Percentiles rank a stretch among this genome's conserved stretches.
Evolutionary conservation across 1,284 basidiomycete genomes (phyloP).

Genomic region (Gomphus bonarii): DNA sequence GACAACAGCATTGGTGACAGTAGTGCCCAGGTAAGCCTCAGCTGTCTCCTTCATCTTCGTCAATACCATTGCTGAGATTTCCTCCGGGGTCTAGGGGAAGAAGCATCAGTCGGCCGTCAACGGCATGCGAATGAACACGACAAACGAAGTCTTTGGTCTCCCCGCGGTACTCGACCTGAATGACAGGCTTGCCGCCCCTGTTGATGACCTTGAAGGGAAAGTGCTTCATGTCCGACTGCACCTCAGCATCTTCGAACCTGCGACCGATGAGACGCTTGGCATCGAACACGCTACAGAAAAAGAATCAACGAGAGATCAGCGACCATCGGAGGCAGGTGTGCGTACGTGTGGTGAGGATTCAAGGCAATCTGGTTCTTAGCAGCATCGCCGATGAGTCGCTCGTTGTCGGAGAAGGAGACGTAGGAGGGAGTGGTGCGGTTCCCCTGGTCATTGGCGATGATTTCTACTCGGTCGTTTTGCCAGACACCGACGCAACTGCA

Average conservation of each 20-base stretch:
- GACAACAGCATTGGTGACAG: slow-evolving; percentile 83
- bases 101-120: slow-evolving; percentile 11
- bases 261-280: slow-evolving; percentile 88
- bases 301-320: slow-evolving; percentile 11
- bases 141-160: slow-evolving; percentile 88
- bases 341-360: slow-evolving; percentile 70
- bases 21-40: slow-evolving; percentile 88
- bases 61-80: slow-evolving; percentile 96
- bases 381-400: slow-evolving; percentile 93
- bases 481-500: slow-evolving; percentile 86
- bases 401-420: slow-evolving; percentile 86
- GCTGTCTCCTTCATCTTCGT: slow-evolving; percentile 98
- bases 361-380: slow-evolving; percentile 93
- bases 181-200: slow-evolving; percentile 81
- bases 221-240: slow-evolving; percentile 92
- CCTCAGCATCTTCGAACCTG: slow-evolving; percentile 78
- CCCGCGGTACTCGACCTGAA: slow-evolving; percentile 83
- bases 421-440: slow-evolving; percentile 95
- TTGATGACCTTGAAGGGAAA: slow-evolving; percentile 87
- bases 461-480: slow-evolving; percentile 98
- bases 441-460: slow-evolving; percentile 96
- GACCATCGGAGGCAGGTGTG: slow-evolving; percentile 12
- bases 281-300: slow-evolving; percentile 61
- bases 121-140: not conserved
- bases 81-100: slow-evolving; percentile 70